Evolutionary conservation across 495 filamentous ascomycete species (phyloP), one percentile per base, ranked within the genome.

Genomic region (Penicillium samsonianum): DNA sequence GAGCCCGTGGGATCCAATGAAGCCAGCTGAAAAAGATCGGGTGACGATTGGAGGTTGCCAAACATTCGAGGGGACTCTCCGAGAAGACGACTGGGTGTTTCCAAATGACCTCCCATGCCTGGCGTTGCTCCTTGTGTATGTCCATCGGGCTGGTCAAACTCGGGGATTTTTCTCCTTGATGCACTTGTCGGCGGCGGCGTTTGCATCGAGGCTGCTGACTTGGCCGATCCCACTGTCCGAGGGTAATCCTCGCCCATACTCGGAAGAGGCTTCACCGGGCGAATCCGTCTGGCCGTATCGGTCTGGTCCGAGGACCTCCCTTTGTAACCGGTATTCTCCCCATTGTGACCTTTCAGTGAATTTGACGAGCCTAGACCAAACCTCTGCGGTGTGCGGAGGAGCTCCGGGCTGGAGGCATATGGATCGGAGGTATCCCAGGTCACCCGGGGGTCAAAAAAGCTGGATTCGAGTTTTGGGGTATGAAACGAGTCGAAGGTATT

Each of bases 1-100:
- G 86, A 89, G 6, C 84, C 80, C 37, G 87, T 83, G 1, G 90
- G 85, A 30, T 89, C 87, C 3, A 89, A 82, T 56, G 87, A 80
- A 11, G 82, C 82, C 60, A 91, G 86, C 26, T 84, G 82, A 62
- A 92, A 90, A 28, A 86, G 70, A 50, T 89, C 86, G 1, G 86
- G 83, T 1, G 86, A 85, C 40, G 84, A 82, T 57, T 83, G 83
- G 14, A 85, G 65, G 53, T 78, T 79, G 2, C 78, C 73, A 61
- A 83, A 83, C 44, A 83, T 71, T 35, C 72, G 72, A 16, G 74
- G 78, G 0, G 76, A 78, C 9, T 60, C 65, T 10, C 71, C 76
- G 43, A 80, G 60, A n/a, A 77, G 62, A 48, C 73, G 77, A 62
- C 70, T 79, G 22, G 73, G 75, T 8, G 74, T 79, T 53, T 74